Base-by-base conservation (phyloP, 441 rosid species). In the Breynia disticha region DNA sequence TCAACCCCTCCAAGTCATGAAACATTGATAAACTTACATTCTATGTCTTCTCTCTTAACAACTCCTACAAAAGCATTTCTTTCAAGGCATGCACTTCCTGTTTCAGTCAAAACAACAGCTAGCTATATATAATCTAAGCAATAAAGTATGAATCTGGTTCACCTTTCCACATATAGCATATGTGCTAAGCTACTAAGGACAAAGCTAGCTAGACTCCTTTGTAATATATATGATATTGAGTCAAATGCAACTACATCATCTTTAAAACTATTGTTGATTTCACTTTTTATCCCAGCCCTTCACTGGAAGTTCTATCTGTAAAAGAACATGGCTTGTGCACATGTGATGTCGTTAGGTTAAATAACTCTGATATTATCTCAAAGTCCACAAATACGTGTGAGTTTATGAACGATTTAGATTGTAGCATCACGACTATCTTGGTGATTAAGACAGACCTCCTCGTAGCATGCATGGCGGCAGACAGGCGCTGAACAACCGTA, bases 401-500 rank as follows among this genome's bases (percentile, higher is more conserved):
- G n/a, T n/a, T n/a, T n/a, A n/a, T n/a, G n/a, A n/a, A n/a, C n/a
- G n/a, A n/a, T n/a, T n/a, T n/a, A n/a, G n/a, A n/a, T n/a, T n/a
- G n/a, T n/a, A n/a, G n/a, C n/a, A n/a, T n/a, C n/a, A n/a, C n/a
- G 35, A 5, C 14, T 20, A 16, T 1, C 35, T 38, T 45, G 59
- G 57, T 28, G 57, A 46, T 2, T 24, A 55, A 54, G 62, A 54
- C 60, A 71, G 47, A 54, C 4, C 51, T 55, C 75, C 75, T 68
- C 66, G 76, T 69, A 54, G 77, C 76, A 55, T 80, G 79, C 79
- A 73, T 77, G 86, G 79, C 74, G 74, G 79, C 77, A 75, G 86
- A 80, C 81, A 71, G 57, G 69, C 67, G 54, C 69, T 64, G 76
- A 67, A 60, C 74, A 66, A 67, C 55, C 55, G 37, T 54, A 69